Evolutionary conservation across 176 grass and related monocot genomes (phyloP), one percentile per base, ranked within the genome.

Genomic region (Carex myosuroides): DNA sequence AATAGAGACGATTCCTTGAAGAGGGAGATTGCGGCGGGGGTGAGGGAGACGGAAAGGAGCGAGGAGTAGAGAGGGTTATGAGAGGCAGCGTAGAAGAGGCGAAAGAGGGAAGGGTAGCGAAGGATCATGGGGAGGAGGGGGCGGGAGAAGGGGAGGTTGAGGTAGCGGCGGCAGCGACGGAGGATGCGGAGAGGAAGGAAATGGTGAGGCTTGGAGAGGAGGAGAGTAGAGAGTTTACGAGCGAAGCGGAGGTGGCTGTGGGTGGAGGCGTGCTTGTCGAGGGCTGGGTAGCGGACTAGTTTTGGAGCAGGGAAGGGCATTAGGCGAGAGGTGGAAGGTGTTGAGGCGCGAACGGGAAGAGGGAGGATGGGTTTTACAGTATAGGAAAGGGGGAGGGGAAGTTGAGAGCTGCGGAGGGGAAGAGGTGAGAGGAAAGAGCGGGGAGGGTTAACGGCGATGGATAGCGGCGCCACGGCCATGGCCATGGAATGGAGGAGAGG

Each of bases 171-270:
- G 83, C 89, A 97, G 16, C 87, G 87, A 26, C 55, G 61, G 89
- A 97, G 94, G 64, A 93, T 84, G 26, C 87, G 85, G 63, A 97
- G 89, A 71, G 94, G 94, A 59, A 97, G 91, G 89, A 97, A 97
- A 16, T 26, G 89, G 17, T 87, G 88, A 1, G 87, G 84, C 77
- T 96, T 96, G 48, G 94, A 96, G 56, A 96, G 93, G 44, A 96
- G 94, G 14, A 96, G 93, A 10, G 87, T 91, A 33, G 70, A 85
- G 26, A 96, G 85, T 80, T 96, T 96, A 30, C 89, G 89, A 21
- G 75, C 91, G 87, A 96, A 95, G 53, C 93, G 90, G 68, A 95
- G 75, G 11, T 86, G 91, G 87, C 46, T 92, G 17, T 90, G 83
- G 82, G 83, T 84, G 32, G 93, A 75, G 6, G 93, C 93, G 32